Base-by-base conservation (phyloP, 768 basidiomycete species). In the Pisolithus sp. region DNA sequence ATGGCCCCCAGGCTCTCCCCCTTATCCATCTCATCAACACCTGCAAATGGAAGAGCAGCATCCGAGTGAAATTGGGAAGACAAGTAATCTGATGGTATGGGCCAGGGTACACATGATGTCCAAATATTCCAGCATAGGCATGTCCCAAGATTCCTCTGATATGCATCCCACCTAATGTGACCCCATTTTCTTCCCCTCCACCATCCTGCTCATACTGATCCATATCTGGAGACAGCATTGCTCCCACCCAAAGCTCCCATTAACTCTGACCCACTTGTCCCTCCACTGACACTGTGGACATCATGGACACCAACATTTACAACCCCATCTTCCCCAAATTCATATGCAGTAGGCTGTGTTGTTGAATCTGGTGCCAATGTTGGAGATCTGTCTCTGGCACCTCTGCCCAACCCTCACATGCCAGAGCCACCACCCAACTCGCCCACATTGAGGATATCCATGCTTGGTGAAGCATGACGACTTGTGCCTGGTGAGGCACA, bases 71-170 rank as follows among this genome's bases (percentile, higher is more conserved):
- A 80, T 45, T 79, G 59, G 59, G 84, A 81, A 38, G 74, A 68
- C 12, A 87, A 67, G 51, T 85, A 82, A 60, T 89, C 87, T 2
- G 85, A 55, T 86, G 83, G 57, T 86, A 88, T 4, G 85, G 85
- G 0, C 86, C 86, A 3, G 87, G 83, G 65, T 76, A 88, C 17
- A 71, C 65, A 55, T 72, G 30, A 30, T 30, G 5, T 30, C 7
- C 71, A 68, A 74, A 75, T 10, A 70, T 53, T 58, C 61, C 57
- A 47, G 68, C 44, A 61, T 62, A 68, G 34, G 49, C 67, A 13
- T 34, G 12, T 34, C 34, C 34, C 13, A 34, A 15, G 34, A 13
- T 10, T 2, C 12, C 12, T 12, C 31, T 10, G 31, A 34, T 15
- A 34, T 34, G 12, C 10, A 34, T 34, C 12, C 34, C 34, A 13